A percentile compares a stretch with the other conserved stretches of the same genome.
Evolutionary conservation across 805 yeast species (phyloP).

Genomic region (Kuraishia floccosa): DNA sequence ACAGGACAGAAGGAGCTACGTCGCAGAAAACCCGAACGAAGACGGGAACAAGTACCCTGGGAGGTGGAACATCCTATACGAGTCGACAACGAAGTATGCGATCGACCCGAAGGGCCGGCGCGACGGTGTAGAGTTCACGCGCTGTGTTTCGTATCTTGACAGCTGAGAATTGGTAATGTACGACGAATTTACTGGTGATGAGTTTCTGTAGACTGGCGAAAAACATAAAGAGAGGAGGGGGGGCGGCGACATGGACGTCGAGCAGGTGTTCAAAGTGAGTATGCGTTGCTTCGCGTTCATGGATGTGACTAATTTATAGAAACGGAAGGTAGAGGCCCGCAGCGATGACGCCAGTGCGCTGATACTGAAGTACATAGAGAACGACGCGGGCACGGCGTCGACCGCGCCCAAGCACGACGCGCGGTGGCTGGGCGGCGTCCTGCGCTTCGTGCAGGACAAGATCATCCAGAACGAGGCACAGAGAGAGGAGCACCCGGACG

Average conservation of each 20-base stretch:
- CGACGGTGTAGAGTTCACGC: constrained; percentile 1
- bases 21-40: neutral
- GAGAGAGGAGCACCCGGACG: constrained; percentile 2
- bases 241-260: constrained; percentile 1
- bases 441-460: constrained; percentile 1
- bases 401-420: neutral
- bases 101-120: neutral
- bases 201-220: too few relatives aligned
- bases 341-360: too few relatives aligned
- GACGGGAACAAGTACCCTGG: constrained; percentile 6
- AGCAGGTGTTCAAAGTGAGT: constrained; percentile 1
- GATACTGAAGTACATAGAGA: constrained; percentile 1
- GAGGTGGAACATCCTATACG: constrained; percentile 12
- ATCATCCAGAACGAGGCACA: constrained; percentile 3
- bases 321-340: too few relatives aligned
- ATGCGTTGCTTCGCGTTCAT: too few relatives aligned
- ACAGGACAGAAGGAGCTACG: constrained; percentile 4
- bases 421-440: neutral
- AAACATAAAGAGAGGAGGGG: too few relatives aligned
- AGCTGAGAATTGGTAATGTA: neutral
- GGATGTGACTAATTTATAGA: too few relatives aligned
- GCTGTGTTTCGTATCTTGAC: constrained; percentile 1
- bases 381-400: neutral
- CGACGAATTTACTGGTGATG: too few relatives aligned
- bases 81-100: neutral